Conservation (phyloP, 768 basidiomycete species). For the Ramaria sp. region DNA sequence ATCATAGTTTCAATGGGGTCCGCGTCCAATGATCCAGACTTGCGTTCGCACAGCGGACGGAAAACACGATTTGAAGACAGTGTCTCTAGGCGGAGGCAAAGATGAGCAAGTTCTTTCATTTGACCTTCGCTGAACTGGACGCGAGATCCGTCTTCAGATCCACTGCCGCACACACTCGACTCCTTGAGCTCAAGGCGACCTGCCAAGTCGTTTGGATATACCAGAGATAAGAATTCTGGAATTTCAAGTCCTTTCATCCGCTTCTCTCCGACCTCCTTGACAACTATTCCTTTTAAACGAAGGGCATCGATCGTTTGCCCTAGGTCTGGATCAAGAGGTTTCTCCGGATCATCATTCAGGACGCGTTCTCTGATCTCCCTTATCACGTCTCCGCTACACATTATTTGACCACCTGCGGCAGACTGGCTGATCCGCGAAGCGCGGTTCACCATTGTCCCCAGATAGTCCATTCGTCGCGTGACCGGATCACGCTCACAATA, state of each 20-base stretch:
- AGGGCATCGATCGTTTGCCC: slow-evolving; percentile 69
- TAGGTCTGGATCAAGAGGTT: slow-evolving; percentile 34
- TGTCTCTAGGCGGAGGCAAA: slow-evolving; percentile 74
- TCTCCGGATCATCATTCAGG: slow-evolving; percentile 25
- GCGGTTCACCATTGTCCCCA: slow-evolving; percentile 93
- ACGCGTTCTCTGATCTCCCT: slow-evolving; percentile 64
- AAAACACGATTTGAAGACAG: slow-evolving; percentile 55
- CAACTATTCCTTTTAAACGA: slow-evolving; percentile 52
- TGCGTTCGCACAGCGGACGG: slow-evolving; percentile 32
- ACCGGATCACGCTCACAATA: slow-evolving; percentile 86
- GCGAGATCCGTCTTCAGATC: slow-evolving; percentile 32
- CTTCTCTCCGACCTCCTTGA: slow-evolving; percentile 75
- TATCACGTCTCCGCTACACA: slow-evolving; percentile 80
- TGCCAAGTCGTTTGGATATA: slow-evolving; percentile 68
- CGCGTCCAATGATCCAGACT: slow-evolving; percentile 17
- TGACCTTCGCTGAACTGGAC: slow-evolving; percentile 64
- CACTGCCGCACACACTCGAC: slow-evolving; percentile 13
- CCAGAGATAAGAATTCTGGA: slow-evolving; percentile 74
- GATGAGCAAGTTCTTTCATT: slow-evolving; percentile 57
- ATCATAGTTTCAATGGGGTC: slow-evolving; percentile 22
- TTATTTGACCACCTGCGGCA: slow-evolving; percentile 89
- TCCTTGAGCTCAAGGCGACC: slow-evolving; percentile 55
- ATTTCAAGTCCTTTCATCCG: slow-evolving; percentile 93
- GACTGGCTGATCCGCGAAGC: slow-evolving; percentile 72
- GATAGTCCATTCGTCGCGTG: slow-evolving; percentile 95